Evolutionary conservation across 2,329 filamentous ascomycete genomes (phyloP), one percentile per base, ranked within the genome.

Genomic region (Orbilia blumenaviensis): DNA sequence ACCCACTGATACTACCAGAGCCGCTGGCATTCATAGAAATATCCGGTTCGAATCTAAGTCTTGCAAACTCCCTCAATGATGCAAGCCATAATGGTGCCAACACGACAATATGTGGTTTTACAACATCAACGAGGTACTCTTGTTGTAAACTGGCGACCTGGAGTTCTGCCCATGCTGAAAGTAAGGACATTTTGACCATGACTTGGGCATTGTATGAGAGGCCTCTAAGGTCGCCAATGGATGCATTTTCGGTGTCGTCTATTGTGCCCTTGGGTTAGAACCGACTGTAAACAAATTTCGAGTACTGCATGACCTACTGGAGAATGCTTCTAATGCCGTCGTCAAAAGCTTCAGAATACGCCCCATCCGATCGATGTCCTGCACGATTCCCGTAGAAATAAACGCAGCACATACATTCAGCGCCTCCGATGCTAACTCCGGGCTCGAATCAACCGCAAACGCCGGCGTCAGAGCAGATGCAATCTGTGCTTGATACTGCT

Each of bases 401-500:
- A 99, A 99, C 0, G 92, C 93, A n/a, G 94, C 95, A 81, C 95
- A 99, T 5, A 99, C 95, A 80, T 96, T 96, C 78, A 99, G 92
- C 14, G 96, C 95, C 81, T 97, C 94, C 0, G 95, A 94, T 6
- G 95, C 96, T 14, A 99, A 86, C 82, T 99, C 95, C 0, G 96
- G 94, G 0, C 94, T 97, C 0, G 95, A 99, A 82, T 99, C 95
- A 2, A 90, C 91, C 0, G 95, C 94, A 83, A 99, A 99, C 0
- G 95, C 96, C 2, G 95, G 95, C 0, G 96, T 99, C 77, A 99
- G 86, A 0, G 95, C 95, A 16, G 95, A 98, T 80, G 94, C 94
- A 81, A 99, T 99, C 82, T 99, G 95, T 3, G 95, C 95, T 83
- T 99, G 96, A 81, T 99, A 99, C 83, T 99, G 95, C 82, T 99